Evolutionary conservation across 306 rosid genomes (phyloP).

Genomic region (Vicia sativa): DNA sequence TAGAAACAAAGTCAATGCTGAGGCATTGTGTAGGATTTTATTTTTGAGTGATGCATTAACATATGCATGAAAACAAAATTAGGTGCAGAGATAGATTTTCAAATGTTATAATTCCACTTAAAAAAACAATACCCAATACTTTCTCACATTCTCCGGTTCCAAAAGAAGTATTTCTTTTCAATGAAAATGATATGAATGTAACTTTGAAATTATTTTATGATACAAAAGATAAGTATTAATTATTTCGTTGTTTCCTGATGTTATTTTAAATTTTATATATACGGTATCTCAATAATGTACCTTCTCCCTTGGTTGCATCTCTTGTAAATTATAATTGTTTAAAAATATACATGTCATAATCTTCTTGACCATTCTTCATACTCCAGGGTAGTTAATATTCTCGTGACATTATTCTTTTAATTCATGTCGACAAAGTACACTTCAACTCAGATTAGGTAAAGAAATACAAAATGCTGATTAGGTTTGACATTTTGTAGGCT

Average conservation of each 20-base stretch:
- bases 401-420: conserved; percentile 39
- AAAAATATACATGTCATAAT: conserved; percentile 25
- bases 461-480: background rate
- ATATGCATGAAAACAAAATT: background rate
- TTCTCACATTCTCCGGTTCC: background rate
- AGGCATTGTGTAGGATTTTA: background rate
- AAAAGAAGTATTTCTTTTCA: conserved; percentile 9
- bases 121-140: conserved; percentile 5
- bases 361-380: conserved; percentile 29
- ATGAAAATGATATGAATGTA: background rate
- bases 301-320: conserved; percentile 68
- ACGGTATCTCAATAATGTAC: conserved; percentile 52
- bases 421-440: conserved; percentile 21
- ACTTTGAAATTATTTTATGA: background rate
- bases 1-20: background rate
- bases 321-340: background rate
- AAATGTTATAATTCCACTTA: no score
- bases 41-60: background rate
- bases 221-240: conserved; percentile 19
- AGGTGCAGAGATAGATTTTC: no score
- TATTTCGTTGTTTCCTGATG: conserved; percentile 11
- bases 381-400: conserved; percentile 45
- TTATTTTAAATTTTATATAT: conserved; percentile 20
- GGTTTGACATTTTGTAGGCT: conserved; percentile 1
- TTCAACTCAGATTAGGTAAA: conserved; percentile 49